Evolutionary conservation across 148 eudicot species (phyloP).

Genomic region (Chenopodium berlandieri): DNA sequence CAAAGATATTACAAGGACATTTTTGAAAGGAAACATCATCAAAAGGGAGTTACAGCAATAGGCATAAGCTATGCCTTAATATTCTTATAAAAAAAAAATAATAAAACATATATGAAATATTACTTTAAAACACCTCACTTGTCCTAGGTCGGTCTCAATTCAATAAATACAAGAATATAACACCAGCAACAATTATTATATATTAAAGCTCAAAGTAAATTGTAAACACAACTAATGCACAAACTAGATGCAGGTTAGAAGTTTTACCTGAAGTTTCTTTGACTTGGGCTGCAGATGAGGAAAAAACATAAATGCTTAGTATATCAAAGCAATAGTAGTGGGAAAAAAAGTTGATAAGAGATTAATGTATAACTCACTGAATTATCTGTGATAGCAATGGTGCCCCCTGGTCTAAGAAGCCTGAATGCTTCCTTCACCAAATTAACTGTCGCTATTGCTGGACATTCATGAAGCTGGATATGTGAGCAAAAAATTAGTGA

Average conservation of each 20-base stretch:
- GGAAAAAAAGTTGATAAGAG: neutral
- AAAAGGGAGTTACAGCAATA: too few relatives aligned
- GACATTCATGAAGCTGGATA: conserved; percentile 91
- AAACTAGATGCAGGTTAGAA: conserved; percentile 10
- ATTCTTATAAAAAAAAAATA: too few relatives aligned
- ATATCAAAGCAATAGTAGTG: neutral
- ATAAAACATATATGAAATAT: too few relatives aligned
- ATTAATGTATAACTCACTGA: conserved; percentile 46
- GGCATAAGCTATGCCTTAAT: too few relatives aligned
- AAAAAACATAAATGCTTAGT: conserved; percentile 4
- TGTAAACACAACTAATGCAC: too few relatives aligned
- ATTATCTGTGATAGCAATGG: conserved; percentile 80
- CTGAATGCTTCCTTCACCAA: conserved; percentile 84
- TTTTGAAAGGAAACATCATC: too few relatives aligned
- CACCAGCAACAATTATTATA: too few relatives aligned
- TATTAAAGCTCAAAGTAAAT: too few relatives aligned
- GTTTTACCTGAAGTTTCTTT: conserved; percentile 81
- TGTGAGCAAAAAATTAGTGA: conserved; percentile 7
- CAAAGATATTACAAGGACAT: too few relatives aligned
- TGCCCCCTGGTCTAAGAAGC: conserved; percentile 93
- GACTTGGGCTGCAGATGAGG: conserved; percentile 78
- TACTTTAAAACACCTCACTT: too few relatives aligned
- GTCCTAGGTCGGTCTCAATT: too few relatives aligned
- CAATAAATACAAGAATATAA: too few relatives aligned
- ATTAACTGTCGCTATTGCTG: conserved; percentile 68